Conservation (phyloP, 2,329 filamentous ascomycete genomes). For the Aspergillus puulaauensis region DNA sequence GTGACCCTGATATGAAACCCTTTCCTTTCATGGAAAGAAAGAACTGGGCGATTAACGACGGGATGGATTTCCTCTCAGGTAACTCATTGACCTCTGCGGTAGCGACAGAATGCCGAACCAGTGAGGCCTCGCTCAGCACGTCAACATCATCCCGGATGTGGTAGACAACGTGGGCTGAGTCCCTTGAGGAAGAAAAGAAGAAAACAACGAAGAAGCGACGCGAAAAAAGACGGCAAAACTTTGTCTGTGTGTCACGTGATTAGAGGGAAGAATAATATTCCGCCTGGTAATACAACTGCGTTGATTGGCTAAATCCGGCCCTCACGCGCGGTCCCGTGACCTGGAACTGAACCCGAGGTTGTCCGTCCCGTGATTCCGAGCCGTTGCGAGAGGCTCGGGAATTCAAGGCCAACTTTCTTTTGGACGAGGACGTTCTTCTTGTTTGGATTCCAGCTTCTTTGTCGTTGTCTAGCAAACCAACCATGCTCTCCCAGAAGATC, state of each 20-base stretch:
- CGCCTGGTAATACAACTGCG: conserved; percentile 31
- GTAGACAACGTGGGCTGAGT: conserved; percentile 43
- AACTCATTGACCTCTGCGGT: conserved; percentile 39
- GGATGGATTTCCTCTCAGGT: conserved; percentile 40
- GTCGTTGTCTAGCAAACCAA: conserved; percentile 20
- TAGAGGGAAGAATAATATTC: conserved; percentile 36
- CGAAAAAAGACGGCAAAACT: conserved; percentile 19
- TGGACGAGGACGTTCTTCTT: conserved; percentile 19
- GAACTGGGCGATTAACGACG: conserved; percentile 53
- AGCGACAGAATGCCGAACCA: conserved; percentile 48
- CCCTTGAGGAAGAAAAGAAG: conserved; percentile 31
- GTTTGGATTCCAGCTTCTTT: conserved; percentile 9
- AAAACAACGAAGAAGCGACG: conserved; percentile 8
- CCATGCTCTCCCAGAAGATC: conserved; percentile 50
- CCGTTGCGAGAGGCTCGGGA: conserved; percentile 28
- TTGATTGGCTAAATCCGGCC: conserved; percentile 32
- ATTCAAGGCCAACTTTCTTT: conserved; percentile 20
- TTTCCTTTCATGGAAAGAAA: conserved; percentile 45
- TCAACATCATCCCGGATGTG: conserved; percentile 37
- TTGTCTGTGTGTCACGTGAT: conserved; percentile 10
- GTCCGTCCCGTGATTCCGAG: conserved; percentile 39
- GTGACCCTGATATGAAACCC: conserved; percentile 54
- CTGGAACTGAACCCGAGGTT: conserved; percentile 37
- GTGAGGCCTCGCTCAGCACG: conserved; percentile 39
- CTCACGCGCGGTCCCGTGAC: conserved; percentile 34